phyloP scores from a whole-genome alignment of 2,329 filamentous ascomycete genomes.

The Cytospora paraplurivora region DNA sequence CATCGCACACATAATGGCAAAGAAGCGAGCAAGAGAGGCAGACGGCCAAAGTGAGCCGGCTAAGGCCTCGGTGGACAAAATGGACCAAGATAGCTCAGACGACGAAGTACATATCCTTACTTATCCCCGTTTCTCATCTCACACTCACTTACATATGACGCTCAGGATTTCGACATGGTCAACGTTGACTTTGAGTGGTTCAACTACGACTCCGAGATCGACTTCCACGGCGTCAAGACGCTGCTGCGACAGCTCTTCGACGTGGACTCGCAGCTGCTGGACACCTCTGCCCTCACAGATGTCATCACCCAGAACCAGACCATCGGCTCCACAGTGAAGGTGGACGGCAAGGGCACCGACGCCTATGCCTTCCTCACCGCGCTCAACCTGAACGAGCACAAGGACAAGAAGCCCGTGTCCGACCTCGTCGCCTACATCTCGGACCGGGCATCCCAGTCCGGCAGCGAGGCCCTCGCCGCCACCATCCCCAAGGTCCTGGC shows the following conservation, averaged over 20 bases:
- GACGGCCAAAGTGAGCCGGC: constrained; percentile 34
- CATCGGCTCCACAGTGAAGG: constrained; percentile 93
- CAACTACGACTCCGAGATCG: constrained; percentile 84
- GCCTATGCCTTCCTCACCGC: constrained; percentile 91
- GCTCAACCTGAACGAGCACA: constrained; percentile 78
- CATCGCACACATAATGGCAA: constrained; percentile 36
- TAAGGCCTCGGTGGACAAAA: constrained; percentile 36
- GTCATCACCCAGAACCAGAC: constrained; percentile 83
- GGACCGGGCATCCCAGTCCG: constrained; percentile 55
- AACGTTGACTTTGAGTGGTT: constrained; percentile 99
- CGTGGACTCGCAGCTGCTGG: constrained; percentile 80
- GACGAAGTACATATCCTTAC: constrained; percentile 48
- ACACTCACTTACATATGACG: constrained; percentile 27
- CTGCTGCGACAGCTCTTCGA: constrained; percentile 92
- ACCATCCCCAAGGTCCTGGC: constrained; percentile 60
- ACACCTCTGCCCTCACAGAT: constrained; percentile 84
- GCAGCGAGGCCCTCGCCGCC: constrained; percentile 56
- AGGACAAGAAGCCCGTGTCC: constrained; percentile 71
- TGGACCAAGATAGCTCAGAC: constrained; percentile 53
- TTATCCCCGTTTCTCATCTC: constrained; percentile 23
- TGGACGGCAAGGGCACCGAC: constrained; percentile 91
- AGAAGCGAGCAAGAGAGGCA: constrained; percentile 42
- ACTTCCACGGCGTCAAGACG: constrained; percentile 93
- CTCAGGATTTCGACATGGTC: constrained; percentile 83
- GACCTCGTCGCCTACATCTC: constrained; percentile 72